Evolutionary conservation across 805 yeast species (phyloP).

Genomic region (Kregervanrija pseudodelftensis): DNA sequence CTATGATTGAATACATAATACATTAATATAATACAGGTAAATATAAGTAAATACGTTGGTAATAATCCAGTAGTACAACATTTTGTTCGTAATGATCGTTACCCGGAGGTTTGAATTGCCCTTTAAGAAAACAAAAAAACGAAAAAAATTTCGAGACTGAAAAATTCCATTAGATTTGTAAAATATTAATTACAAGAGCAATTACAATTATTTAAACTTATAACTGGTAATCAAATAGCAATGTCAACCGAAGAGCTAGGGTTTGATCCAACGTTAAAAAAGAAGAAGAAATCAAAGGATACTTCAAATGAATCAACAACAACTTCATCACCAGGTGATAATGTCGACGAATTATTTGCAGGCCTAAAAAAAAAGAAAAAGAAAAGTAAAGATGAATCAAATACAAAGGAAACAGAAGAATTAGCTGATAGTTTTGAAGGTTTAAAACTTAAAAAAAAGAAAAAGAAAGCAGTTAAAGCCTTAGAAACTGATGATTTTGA

Average conservation of each 20-base stretch:
- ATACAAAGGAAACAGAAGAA: slow-evolving; percentile 32
- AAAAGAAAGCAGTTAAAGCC: slow-evolving; percentile 80
- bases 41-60: too few species aligned
- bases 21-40: too few species aligned
- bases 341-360: slow-evolving; percentile 59
- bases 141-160: too few species aligned
- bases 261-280: slow-evolving; percentile 68
- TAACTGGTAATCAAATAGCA: neutral
- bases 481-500: slow-evolving; percentile 75
- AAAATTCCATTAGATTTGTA: too few species aligned
- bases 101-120: too few species aligned
- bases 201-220: too few species aligned
- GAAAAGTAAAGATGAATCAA: slow-evolving; percentile 45
- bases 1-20: too few species aligned
- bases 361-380: slow-evolving; percentile 85
- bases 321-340: slow-evolving; percentile 32
- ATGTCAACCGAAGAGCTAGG: slow-evolving; percentile 41
- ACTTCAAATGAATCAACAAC: slow-evolving; percentile 27
- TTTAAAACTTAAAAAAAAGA: slow-evolving; percentile 60
- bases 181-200: too few species aligned
- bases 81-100: too few species aligned
- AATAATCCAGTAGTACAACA: too few species aligned
- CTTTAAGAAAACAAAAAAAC: too few species aligned
- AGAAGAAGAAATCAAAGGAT: slow-evolving; percentile 62
- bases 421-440: slow-evolving; percentile 61